Evolutionary conservation across 1,284 basidiomycete species (phyloP), one percentile per base, ranked within the genome.

Genomic region (Abortiporus biennis): DNA sequence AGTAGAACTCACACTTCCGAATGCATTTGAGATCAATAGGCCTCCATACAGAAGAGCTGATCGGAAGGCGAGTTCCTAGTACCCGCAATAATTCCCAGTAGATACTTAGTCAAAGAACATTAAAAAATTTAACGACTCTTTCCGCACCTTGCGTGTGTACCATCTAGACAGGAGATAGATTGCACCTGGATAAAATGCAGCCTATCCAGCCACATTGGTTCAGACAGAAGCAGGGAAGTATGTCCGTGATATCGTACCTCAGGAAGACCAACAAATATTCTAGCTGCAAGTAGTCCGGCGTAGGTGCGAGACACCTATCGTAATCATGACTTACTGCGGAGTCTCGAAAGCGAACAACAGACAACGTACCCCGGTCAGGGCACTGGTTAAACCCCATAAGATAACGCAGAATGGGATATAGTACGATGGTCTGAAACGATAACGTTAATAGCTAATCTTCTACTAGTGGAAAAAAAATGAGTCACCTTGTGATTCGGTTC

Each of bases 1-100:
- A n/a, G n/a, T n/a, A n/a, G n/a, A 8, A 29, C 77, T 57, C 42
- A 82, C 79, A 42, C 73, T 67, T 33, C 85, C 84, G 55, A 89
- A 87, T 2, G 86, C 85, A 62, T 86, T 88, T 0, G 81, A 82
- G 38, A 87, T 69, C n/a, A 88, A 63, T 2, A 79, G 54, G 11
- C 84, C 85, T 5, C 70, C 69, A 57, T 80, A 86, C 2, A 91
- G 68, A 42, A 87, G 69, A 1, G 83, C 79, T 36, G 78, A 76
- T 30, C 87, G 74, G 43, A 86, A 73, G 0, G 78, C 78, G 5
- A 84, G 61, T 59, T 84, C 78, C 78, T 80, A 42, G 32, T 29
- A 29, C n/a, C 27, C 27, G n/a, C 8, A 19, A 13, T 5, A 11
- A 16, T 23, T 35, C 17, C 12, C 11, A 36, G 9, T 27, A 15